phyloP scores from a whole-genome alignment of 169 alveolate genomes.

The Plasmodium ovale region DNA sequence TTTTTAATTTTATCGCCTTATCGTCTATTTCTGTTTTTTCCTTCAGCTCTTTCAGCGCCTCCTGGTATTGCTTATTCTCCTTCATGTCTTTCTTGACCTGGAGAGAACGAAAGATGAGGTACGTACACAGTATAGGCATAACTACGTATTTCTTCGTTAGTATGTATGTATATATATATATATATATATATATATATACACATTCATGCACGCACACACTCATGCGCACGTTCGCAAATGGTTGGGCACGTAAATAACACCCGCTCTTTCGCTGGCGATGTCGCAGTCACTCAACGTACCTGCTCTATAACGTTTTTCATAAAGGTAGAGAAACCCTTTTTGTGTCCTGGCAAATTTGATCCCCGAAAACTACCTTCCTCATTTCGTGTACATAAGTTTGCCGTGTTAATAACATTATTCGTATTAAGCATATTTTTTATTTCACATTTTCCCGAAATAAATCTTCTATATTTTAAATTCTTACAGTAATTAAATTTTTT shows the following conservation, averaged over 20 bases:
- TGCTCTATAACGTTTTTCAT: conserved; percentile 84
- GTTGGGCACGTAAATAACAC: no score
- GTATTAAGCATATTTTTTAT: not conserved
- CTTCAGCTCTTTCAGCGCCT: conserved; percentile 85
- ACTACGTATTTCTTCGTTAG: not conserved
- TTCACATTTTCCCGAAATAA: conserved; percentile 28
- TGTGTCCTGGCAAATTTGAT: not conserved
- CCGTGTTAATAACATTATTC: not conserved
- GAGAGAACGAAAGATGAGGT: not conserved
- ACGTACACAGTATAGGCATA: not conserved
- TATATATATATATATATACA: not conserved
- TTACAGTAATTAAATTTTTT: conserved; percentile 18
- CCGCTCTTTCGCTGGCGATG: no score
- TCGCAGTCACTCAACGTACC: no score
- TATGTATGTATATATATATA: not conserved
- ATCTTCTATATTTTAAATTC: conserved; percentile 31
- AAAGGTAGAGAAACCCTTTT: conserved; percentile 78
- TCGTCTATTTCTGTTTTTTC: conserved; percentile 72
- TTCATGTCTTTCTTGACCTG: conserved; percentile 85
- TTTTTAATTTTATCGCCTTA: conserved; percentile 78
- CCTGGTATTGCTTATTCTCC: conserved; percentile 83
- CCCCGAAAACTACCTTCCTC: not conserved
- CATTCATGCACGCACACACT: not conserved
- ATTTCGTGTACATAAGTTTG: not conserved
- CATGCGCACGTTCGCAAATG: not conserved